These are phyloP conservation scores for Choiromyces venosus DNA, from an alignment of 495 filamentous ascomycete species.

Conservation along the genomic window DNA sequence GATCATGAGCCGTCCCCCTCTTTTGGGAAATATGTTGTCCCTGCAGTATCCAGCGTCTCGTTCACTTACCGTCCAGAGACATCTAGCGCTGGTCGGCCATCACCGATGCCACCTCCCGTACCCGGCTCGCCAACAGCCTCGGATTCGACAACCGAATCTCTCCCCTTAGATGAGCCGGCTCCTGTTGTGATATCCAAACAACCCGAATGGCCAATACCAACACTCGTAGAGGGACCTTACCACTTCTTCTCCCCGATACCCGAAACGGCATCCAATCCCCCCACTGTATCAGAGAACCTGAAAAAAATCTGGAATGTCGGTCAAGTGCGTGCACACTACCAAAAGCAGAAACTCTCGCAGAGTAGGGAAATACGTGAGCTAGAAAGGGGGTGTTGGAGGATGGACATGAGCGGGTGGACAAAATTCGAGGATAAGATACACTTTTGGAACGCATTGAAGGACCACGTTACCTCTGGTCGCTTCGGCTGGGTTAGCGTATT, in stretches of 20 bases:
- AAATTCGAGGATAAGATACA: slow-evolving; percentile 22
- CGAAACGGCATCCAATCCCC: slow-evolving; percentile 23
- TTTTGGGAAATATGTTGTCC: slow-evolving; percentile 8
- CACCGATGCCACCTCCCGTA: background rate
- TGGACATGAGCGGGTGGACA: slow-evolving; percentile 32
- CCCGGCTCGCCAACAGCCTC: background rate
- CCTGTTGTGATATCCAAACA: background rate
- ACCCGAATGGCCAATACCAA: slow-evolving; percentile 18
- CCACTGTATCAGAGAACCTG: slow-evolving; percentile 22
- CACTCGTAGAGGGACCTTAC: slow-evolving; percentile 25
- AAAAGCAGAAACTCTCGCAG: slow-evolving; percentile 26
- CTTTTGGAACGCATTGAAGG: slow-evolving; percentile 36
- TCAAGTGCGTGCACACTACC: slow-evolving; percentile 25
- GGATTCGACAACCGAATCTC: background rate
- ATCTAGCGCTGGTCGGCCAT: background rate
- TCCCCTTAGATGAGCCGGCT: background rate
- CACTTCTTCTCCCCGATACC: slow-evolving; percentile 27
- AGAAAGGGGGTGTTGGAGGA: slow-evolving; percentile 36
- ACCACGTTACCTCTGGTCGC: slow-evolving; percentile 23
- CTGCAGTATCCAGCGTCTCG: slow-evolving; percentile 14
- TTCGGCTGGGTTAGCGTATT: slow-evolving; percentile 29
- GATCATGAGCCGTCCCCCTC: background rate
- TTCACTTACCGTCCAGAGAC: slow-evolving; percentile 26
- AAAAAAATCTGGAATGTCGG: slow-evolving; percentile 25
- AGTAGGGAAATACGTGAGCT: slow-evolving; percentile 25